Conservation (phyloP, 2,329 filamentous ascomycete genomes). For the Sordariomycetes sp. region DNA sequence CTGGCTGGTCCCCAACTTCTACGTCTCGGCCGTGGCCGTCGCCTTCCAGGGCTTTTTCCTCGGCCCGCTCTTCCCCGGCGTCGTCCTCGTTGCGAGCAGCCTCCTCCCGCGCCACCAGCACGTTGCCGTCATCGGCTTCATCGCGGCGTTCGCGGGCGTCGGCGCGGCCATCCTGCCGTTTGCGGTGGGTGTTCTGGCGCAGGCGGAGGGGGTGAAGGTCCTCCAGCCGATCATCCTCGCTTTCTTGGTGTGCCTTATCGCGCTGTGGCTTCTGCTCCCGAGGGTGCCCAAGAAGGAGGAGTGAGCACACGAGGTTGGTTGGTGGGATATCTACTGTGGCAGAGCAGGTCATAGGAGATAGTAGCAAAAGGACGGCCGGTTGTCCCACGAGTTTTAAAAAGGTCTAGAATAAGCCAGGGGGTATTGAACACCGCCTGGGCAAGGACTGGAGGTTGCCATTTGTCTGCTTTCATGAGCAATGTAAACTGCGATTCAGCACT, state of each 20-base stretch:
- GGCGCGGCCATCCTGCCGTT: constrained; percentile 60
- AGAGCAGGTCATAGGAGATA: too few species aligned
- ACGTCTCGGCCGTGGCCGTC: constrained; percentile 62
- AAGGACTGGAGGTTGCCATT: too few species aligned
- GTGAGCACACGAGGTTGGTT: constrained; percentile 9
- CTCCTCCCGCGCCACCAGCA: constrained; percentile 62
- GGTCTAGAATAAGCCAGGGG: too few species aligned
- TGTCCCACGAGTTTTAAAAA: too few species aligned
- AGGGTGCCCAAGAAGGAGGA: constrained; percentile 27
- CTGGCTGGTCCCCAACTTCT: constrained; percentile 71
- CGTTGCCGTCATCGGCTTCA: constrained; percentile 67
- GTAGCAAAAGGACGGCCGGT: too few species aligned
- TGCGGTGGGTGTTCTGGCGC: constrained; percentile 56
- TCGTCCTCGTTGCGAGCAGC: constrained; percentile 59
- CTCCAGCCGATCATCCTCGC: constrained; percentile 47
- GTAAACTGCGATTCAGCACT: too few species aligned
- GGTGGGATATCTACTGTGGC: not conserved
- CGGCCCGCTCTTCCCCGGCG: constrained; percentile 66
- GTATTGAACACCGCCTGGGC: too few species aligned
- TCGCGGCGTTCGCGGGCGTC: constrained; percentile 62
- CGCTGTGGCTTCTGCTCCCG: constrained; percentile 36
- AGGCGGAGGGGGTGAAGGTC: constrained; percentile 41
- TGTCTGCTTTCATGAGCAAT: too few species aligned
- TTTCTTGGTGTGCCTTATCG: constrained; percentile 24
- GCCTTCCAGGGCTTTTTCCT: constrained; percentile 69